Conservation (phyloP, 352 stramenopile genomes). For the Stramenopiles sp. region DNA sequence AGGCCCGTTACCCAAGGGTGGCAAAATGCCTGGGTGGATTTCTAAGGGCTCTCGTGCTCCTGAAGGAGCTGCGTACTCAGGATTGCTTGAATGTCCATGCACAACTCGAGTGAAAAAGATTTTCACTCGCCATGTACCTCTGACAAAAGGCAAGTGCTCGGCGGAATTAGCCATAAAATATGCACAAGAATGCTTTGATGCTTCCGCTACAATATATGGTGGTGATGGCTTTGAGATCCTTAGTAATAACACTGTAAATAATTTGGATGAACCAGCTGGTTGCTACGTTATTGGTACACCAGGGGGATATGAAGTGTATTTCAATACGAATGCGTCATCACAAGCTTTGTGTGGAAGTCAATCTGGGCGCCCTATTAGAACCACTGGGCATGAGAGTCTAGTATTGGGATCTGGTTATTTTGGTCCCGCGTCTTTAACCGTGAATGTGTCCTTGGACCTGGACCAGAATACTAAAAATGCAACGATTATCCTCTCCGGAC, state of each 20-base stretch:
- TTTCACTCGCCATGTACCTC: background rate
- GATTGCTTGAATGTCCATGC: slow-evolving; percentile 8
- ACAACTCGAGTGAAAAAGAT: background rate
- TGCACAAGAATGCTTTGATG: slow-evolving; percentile 1
- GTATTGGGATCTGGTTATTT: background rate
- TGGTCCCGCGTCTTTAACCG: background rate
- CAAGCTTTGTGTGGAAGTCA: background rate
- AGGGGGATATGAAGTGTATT: background rate
- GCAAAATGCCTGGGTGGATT: background rate
- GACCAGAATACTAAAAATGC: background rate
- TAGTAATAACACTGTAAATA: background rate
- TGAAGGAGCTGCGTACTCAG: background rate
- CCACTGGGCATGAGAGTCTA: background rate
- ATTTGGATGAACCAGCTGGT: background rate
- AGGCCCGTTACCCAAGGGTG: background rate
- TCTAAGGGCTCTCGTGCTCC: background rate
- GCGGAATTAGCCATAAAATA: background rate
- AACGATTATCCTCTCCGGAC: background rate
- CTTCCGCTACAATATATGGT: background rate
- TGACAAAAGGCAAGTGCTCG: background rate
- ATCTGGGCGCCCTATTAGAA: background rate
- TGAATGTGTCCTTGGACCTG: background rate
- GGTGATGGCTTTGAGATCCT: background rate
- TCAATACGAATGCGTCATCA: background rate
- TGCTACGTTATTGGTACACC: background rate